A percentile compares a stretch with the other conserved stretches of the same genome.
These are phyloP conservation scores for Venturia effusa DNA, from an alignment of 2,329 filamentous ascomycete species.

Conservation along the genomic window DNA sequence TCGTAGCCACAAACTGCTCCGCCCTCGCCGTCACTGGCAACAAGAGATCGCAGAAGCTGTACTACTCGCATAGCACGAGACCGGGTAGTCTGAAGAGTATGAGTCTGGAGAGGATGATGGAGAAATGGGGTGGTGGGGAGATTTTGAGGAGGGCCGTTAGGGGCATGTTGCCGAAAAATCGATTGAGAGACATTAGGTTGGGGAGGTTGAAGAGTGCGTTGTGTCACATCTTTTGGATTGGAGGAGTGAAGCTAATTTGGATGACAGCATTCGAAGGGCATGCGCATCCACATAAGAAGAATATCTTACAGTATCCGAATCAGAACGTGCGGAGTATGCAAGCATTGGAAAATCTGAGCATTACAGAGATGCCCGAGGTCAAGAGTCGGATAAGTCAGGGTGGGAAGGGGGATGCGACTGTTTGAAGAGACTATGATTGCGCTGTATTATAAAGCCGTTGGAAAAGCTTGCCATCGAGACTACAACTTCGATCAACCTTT, in stretches of 20 bases:
- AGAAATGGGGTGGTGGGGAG: constrained; percentile 87
- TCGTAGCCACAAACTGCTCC: constrained; percentile 83
- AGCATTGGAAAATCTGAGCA: background rate
- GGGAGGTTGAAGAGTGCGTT: constrained; percentile 66
- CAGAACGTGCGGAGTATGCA: constrained; percentile 4
- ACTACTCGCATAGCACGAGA: constrained; percentile 88
- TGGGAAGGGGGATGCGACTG: background rate
- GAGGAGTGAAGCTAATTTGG: constrained; percentile 9
- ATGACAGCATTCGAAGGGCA: constrained; percentile 73
- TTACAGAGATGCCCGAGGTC: constrained; percentile 1
- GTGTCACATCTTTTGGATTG: background rate
- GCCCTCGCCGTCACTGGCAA: constrained; percentile 81
- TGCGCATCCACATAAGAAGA: constrained; percentile 82
- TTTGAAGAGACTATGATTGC: background rate
- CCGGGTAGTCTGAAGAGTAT: constrained; percentile 79
- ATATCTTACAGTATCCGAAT: constrained; percentile 29
- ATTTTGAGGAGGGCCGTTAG: constrained; percentile 83
- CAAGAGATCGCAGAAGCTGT: constrained; percentile 88
- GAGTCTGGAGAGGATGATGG: constrained; percentile 91
- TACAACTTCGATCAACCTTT: too few species aligned
- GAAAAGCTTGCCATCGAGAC: background rate
- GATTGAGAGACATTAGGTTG: constrained; percentile 76
- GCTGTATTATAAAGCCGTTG: background rate
- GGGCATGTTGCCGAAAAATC: constrained; percentile 97
- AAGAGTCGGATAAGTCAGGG: constrained; percentile 6